Evolutionary conservation across 495 filamentous ascomycete genomes (phyloP).

Genomic region (Cercophora newfieldiana): DNA sequence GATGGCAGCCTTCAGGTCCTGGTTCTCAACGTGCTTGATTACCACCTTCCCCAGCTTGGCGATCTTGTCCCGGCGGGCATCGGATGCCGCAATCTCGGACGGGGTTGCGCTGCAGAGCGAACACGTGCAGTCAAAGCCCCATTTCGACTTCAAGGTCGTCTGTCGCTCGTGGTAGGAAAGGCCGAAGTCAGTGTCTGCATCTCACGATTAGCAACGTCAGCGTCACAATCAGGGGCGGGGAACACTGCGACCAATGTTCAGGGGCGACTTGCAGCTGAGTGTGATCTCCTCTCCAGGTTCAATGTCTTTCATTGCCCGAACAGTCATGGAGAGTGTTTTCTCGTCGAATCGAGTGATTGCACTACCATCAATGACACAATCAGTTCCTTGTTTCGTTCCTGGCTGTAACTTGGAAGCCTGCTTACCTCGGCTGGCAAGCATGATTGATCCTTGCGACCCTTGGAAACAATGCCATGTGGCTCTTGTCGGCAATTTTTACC

Average conservation of each 20-base stretch:
- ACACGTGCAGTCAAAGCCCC: constrained; percentile 42
- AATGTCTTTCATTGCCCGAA: constrained; percentile 36
- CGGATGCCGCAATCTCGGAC: constrained; percentile 25
- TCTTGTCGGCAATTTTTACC: constrained; percentile 13
- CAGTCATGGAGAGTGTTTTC: constrained; percentile 19
- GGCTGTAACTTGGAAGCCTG: neutral
- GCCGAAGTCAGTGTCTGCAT: constrained; percentile 31
- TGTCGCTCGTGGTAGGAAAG: constrained; percentile 32
- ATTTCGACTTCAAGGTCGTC: constrained; percentile 28
- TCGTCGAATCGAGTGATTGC: constrained; percentile 29
- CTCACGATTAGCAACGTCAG: neutral
- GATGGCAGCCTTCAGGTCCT: constrained; percentile 22
- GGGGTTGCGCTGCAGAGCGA: constrained; percentile 34
- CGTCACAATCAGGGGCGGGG: no score
- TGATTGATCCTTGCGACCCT: constrained; percentile 37
- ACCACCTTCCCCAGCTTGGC: constrained; percentile 26
- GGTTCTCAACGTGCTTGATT: constrained; percentile 23
- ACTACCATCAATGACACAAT: constrained; percentile 14
- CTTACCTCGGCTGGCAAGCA: constrained; percentile 40
- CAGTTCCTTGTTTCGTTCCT: neutral
- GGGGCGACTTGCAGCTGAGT: constrained; percentile 35
- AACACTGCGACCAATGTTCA: no score
- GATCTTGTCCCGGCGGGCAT: constrained; percentile 30
- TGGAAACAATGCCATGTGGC: constrained; percentile 28
- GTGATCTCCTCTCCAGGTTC: constrained; percentile 37